phyloP scores from a whole-genome alignment of 2,329 filamentous ascomycete genomes.

The Aureobasidium sp. region DNA sequence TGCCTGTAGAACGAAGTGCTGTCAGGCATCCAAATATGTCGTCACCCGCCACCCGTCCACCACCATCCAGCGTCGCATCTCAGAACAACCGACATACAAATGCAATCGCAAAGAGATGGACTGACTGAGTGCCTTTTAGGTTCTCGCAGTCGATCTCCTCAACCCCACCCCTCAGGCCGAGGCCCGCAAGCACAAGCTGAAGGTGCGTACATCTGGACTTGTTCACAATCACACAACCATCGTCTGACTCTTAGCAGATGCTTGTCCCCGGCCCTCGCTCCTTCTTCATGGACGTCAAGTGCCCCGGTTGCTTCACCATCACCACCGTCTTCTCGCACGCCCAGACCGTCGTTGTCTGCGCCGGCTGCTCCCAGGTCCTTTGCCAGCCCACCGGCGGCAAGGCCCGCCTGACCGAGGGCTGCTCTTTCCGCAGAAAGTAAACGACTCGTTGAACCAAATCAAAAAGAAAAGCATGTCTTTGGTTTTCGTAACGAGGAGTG shows the following conservation, averaged over 20 bases:
- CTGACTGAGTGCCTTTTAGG: slow-evolving; percentile 48
- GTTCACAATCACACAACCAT: background rate
- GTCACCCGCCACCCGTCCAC: slow-evolving; percentile 4
- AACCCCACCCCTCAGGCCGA: slow-evolving; percentile 97
- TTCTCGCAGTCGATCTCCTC: slow-evolving; percentile 99
- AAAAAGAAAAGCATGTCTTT: slow-evolving; percentile 16
- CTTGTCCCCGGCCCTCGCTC: slow-evolving; percentile 94
- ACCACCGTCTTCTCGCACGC: slow-evolving; percentile 99
- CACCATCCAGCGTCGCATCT: background rate
- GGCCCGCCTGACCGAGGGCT: slow-evolving; percentile 97
- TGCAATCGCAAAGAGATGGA: slow-evolving; percentile 2
- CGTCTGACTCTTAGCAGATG: slow-evolving; percentile 22
- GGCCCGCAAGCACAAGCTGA: slow-evolving; percentile 99
- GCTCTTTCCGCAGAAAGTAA: slow-evolving; percentile 99
- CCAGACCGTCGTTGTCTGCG: slow-evolving; percentile 99
- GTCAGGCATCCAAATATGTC: background rate
- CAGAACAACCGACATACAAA: background rate
- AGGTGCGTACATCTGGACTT: slow-evolving; percentile 56
- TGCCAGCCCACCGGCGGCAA: slow-evolving; percentile 99
- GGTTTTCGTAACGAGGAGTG: slow-evolving; percentile 16
- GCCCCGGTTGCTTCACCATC: slow-evolving; percentile 99
- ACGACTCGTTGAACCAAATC: slow-evolving; percentile 37
- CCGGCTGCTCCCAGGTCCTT: slow-evolving; percentile 97
- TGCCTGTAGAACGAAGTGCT: background rate
- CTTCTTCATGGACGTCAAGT: slow-evolving; percentile 99